phyloP scores from a whole-genome alignment of 768 basidiomycete species.

The Wakefieldia striispora region DNA sequence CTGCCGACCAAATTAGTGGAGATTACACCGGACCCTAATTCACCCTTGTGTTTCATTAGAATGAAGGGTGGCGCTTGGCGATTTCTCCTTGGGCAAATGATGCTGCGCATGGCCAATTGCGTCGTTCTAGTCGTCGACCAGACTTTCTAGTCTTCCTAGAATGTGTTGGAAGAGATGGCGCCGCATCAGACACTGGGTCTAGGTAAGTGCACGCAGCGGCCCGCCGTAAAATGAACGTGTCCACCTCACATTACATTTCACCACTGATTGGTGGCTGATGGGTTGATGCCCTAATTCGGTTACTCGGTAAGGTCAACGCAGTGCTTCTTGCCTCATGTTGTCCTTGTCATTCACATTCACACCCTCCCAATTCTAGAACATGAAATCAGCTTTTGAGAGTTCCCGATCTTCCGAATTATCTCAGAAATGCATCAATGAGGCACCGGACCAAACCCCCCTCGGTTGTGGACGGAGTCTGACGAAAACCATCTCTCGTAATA shows the following conservation, averaged over 20 bases:
- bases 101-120: constrained; percentile 8
- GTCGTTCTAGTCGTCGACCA: constrained; percentile 6
- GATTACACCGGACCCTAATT: constrained; percentile 22
- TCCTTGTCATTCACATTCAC: constrained; percentile 27
- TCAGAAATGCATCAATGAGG: constrained; percentile 14
- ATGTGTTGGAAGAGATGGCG: constrained; percentile 6
- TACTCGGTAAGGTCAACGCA: constrained; percentile 12
- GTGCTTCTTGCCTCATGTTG: constrained; percentile 30
- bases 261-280: constrained; percentile 11
- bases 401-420: constrained; percentile 23
- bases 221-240: constrained; percentile 17
- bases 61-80: constrained; percentile 17
- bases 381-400: constrained; percentile 10
- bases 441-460: constrained; percentile 13
- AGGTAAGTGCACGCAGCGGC: constrained; percentile 10
- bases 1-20: constrained; percentile 17
- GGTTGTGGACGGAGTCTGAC: not conserved
- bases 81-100: constrained; percentile 10
- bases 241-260: constrained; percentile 13
- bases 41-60: constrained; percentile 16
- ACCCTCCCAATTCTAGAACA: constrained; percentile 23
- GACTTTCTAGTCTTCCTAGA: constrained; percentile 12
- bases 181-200: constrained; percentile 9
- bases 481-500: not conserved
- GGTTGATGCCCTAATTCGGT: constrained; percentile 16